phyloP scores from a whole-genome alignment of 306 rosid species.

The Hippophae tibetana region DNA sequence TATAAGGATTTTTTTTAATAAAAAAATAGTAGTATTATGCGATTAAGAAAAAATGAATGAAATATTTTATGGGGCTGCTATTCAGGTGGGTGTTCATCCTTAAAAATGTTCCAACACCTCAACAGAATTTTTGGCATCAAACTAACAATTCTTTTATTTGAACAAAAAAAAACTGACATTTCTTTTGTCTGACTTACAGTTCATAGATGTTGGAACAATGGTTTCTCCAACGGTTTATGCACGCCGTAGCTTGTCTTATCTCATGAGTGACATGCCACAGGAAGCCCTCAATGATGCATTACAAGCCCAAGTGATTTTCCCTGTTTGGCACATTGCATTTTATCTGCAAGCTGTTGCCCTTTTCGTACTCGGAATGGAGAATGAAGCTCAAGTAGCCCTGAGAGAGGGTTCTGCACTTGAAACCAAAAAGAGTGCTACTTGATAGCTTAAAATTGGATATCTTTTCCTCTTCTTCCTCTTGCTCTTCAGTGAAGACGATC shows the following conservation, averaged over 20 bases:
- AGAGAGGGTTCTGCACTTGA: slow-evolving; percentile 70
- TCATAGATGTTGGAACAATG: slow-evolving; percentile 83
- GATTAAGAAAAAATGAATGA: no score
- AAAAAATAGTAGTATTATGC: no score
- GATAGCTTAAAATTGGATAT: slow-evolving; percentile 14
- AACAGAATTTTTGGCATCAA: no score
- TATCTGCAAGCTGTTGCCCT: slow-evolving; percentile 75
- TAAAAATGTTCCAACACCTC: no score
- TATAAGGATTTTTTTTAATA: no score
- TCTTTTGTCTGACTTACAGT: slow-evolving; percentile 40
- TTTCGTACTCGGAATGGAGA: slow-evolving; percentile 44
- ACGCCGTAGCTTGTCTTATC: slow-evolving; percentile 80
- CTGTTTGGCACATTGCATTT: slow-evolving; percentile 71
- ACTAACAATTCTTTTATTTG: neutral
- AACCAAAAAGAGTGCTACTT: slow-evolving; percentile 37
- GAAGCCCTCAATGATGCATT: slow-evolving; percentile 77
- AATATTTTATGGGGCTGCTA: no score
- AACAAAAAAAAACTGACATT: slow-evolving; percentile 20
- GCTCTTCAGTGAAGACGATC: slow-evolving; percentile 19
- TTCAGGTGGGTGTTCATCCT: no score
- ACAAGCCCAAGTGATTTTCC: slow-evolving; percentile 73
- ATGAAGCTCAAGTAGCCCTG: slow-evolving; percentile 70
- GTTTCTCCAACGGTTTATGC: slow-evolving; percentile 81
- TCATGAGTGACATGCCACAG: slow-evolving; percentile 58
- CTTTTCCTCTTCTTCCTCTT: slow-evolving; percentile 15